These are phyloP conservation scores for Saturnispora ahearnii DNA, from an alignment of 805 yeast genomes.

Conservation along the genomic window DNA sequence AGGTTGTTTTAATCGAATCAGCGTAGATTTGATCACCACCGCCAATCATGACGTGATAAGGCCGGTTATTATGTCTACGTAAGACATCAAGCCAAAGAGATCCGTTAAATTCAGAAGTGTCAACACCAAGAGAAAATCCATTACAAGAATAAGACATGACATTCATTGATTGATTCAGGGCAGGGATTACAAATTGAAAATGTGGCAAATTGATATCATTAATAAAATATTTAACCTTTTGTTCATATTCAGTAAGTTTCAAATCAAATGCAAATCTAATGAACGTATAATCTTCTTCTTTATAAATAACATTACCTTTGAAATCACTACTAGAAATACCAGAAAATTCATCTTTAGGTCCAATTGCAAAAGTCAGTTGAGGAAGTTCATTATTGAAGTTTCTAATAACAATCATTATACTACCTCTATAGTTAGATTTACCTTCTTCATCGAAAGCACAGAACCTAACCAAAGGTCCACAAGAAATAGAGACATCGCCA, in stretches of 20 bases:
- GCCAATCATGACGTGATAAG: slow-evolving; percentile 89
- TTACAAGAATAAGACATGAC: slow-evolving; percentile 80
- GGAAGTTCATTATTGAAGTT: slow-evolving; percentile 24
- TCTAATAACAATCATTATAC: slow-evolving; percentile 55
- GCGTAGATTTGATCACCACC: slow-evolving; percentile 96
- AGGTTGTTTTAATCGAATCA: slow-evolving; percentile 62
- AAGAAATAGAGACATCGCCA: slow-evolving; percentile 36
- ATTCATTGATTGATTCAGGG: slow-evolving; percentile 60
- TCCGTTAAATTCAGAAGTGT: slow-evolving; percentile 57
- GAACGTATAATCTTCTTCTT: slow-evolving; percentile 42
- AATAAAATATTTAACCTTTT: slow-evolving; percentile 53
- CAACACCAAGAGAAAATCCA: slow-evolving; percentile 74
- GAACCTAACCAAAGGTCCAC: slow-evolving; percentile 75
- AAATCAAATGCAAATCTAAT: slow-evolving; percentile 58
- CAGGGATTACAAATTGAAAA: slow-evolving; percentile 65
- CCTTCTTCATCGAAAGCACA: slow-evolving; percentile 51
- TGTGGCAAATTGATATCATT: slow-evolving; percentile 33
- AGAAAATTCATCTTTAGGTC: slow-evolving; percentile 23
- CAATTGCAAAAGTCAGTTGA: slow-evolving; percentile 24
- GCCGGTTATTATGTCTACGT: slow-evolving; percentile 44
- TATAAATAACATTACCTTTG: slow-evolving; percentile 34
- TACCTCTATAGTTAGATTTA: slow-evolving; percentile 50
- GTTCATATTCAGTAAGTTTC: slow-evolving; percentile 40
- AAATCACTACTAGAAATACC: slow-evolving; percentile 8
- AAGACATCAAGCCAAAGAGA: slow-evolving; percentile 84